Conservation (phyloP, 2,329 filamentous ascomycete genomes). For the Aspergillus felis region DNA sequence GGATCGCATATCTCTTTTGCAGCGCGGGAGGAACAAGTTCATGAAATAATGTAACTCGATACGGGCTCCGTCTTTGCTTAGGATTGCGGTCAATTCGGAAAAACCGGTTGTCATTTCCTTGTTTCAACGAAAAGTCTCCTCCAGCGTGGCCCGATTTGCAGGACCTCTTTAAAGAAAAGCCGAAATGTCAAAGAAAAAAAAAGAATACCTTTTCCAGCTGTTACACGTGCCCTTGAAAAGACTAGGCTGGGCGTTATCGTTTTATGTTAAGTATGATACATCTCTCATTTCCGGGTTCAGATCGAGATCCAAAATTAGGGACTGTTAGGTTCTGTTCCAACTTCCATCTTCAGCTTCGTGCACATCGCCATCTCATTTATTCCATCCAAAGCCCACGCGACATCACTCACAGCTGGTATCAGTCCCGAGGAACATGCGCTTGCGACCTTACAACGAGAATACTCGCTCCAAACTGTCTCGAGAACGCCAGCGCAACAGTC, state of each 20-base stretch:
- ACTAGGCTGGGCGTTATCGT: slow-evolving; percentile 24
- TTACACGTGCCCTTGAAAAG: slow-evolving; percentile 8
- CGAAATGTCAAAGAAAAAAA: slow-evolving; percentile 34
- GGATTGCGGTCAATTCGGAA: slow-evolving; percentile 33
- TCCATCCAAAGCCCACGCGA: slow-evolving; percentile 1
- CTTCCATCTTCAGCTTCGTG: neutral
- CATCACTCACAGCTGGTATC: slow-evolving; percentile 4
- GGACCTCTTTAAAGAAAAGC: slow-evolving; percentile 24
- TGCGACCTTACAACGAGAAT: neutral
- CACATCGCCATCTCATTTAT: slow-evolving; percentile 3
- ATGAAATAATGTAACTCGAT: slow-evolving; percentile 41
- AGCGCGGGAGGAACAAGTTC: slow-evolving; percentile 31
- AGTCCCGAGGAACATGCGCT: neutral
- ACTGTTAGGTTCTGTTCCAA: slow-evolving; percentile 14
- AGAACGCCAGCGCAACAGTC: neutral
- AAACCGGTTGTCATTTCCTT: slow-evolving; percentile 29
- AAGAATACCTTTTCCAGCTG: slow-evolving; percentile 36
- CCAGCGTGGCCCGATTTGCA: slow-evolving; percentile 31
- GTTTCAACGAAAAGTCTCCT: slow-evolving; percentile 24
- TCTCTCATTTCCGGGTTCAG: slow-evolving; percentile 31
- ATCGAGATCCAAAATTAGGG: slow-evolving; percentile 29
- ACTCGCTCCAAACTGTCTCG: neutral
- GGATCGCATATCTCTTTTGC: slow-evolving; percentile 12
- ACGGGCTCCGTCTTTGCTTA: slow-evolving; percentile 35
- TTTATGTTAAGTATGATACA: slow-evolving; percentile 36